Percentiles rank a stretch among this genome's conserved stretches.
phyloP scores from a whole-genome alignment of 495 filamentous ascomycete species.

The Neurospora africana region DNA sequence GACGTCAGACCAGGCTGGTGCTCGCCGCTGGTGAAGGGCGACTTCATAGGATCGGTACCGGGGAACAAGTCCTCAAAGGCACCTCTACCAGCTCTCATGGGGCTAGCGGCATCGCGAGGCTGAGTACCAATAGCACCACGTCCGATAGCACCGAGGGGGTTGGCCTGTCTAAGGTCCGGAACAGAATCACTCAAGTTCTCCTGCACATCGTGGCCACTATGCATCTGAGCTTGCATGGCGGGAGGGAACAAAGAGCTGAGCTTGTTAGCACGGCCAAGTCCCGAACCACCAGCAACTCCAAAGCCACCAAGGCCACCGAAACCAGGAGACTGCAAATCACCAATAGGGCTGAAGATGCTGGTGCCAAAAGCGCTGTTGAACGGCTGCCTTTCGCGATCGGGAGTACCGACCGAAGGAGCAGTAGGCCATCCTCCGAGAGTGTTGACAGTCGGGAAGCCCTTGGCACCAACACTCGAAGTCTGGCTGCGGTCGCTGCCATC shows the following conservation, averaged over 20 bases:
- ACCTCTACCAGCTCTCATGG: constrained; percentile 45
- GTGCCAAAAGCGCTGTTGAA: constrained; percentile 55
- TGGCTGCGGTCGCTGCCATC: constrained; percentile 77
- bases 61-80: constrained; percentile 47
- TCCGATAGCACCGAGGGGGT: constrained; percentile 44
- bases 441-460: constrained; percentile 58
- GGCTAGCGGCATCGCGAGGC: constrained; percentile 50
- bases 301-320: constrained; percentile 48
- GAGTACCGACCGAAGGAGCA: constrained; percentile 56
- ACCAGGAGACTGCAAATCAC: constrained; percentile 66
- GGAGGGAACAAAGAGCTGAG: constrained; percentile 77
- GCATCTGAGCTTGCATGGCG: constrained; percentile 84
- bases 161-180: constrained; percentile 37
- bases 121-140: constrained; percentile 39
- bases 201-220: constrained; percentile 45
- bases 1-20: constrained; percentile 19
- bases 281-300: constrained; percentile 28
- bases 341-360: constrained; percentile 58
- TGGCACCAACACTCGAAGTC: constrained; percentile 71
- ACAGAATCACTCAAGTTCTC: constrained; percentile 42
- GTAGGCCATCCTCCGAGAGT: constrained; percentile 59
- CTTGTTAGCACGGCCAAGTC: constrained; percentile 65
- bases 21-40: constrained; percentile 26
- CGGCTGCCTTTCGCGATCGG: constrained; percentile 61
- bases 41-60: constrained; percentile 24